Evolutionary conservation across 495 filamentous ascomycete genomes (phyloP), one percentile per base, ranked within the genome.

Genomic region (Xylaria palmicola): DNA sequence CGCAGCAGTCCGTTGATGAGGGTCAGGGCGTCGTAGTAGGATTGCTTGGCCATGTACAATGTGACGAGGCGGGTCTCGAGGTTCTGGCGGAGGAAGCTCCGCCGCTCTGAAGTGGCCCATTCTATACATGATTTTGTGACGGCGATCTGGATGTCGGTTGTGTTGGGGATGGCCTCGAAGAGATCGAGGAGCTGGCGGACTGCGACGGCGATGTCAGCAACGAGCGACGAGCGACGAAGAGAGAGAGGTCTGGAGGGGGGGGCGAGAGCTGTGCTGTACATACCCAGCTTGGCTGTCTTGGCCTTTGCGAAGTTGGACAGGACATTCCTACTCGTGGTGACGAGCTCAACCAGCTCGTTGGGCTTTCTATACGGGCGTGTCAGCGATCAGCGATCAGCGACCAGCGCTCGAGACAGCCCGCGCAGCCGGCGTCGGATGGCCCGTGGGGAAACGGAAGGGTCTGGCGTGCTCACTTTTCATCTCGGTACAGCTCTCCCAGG

Each of bases 121-220:
- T 98, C 94, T 83, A 99, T 98, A 80, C 92, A 97, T 69, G 92
- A 96, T 76, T 93, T 93, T 63, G 95, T 98, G 64, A 96, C 90
- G 74, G 89, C 78, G 67, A 93, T 88, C 78, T 98, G 94, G 75
- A 90, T 90, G 65, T 97, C 93, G 75, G 88, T 85, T 56, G 91
- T 93, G 75, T 96, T 90, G 48, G 94, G 94, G 64, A 97, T 96
- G 66, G 87, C 84, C 60, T 91, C 86, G 81, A 98, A 93, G 75
- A 97, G 86, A 73, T 98, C 94, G 74, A 99, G 87, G 41, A 99
- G 88, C 75, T 97, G 92, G 66, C 94, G 95, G 63, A 99, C 94
- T 98, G 72, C 51, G 22, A 37, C 12, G 45, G n/a, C 24, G 39
- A 26, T 41, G 24, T 27, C 17, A 17, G 20, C 13, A 40, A 20